Base-by-base conservation (phyloP, 768 basidiomycete species). In the Clavulina sp. region DNA sequence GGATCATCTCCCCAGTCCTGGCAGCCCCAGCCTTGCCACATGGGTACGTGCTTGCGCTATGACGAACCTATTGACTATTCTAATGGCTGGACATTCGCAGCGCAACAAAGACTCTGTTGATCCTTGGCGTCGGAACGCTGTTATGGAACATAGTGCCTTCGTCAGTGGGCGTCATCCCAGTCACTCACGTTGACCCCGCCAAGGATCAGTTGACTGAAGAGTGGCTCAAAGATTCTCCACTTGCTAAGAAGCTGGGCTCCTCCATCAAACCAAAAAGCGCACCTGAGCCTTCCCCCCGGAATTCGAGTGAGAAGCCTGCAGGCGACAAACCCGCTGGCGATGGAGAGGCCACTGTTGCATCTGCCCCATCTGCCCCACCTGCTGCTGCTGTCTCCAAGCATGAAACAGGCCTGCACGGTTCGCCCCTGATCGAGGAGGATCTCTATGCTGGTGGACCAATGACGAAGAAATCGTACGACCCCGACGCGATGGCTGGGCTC, bases 91-190 rank as follows among this genome's bases (percentile, higher is more conserved):
- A 57, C 19, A 26, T 6, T 9, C 41, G 6, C 40, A 32, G 31
- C 30, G 34, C 47, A 4, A 40, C 75, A 52, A 66, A 69, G 31
- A 70, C 67, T 38, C 69, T 78, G 43, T 68, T 73, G 21, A 63
- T 72, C 4, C 58, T 83, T 3, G 78, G 78, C 1, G 64, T 64
- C 28, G 67, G 67, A 0, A 84, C 85, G 0, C 64, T 80, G 38
- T 61, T 84, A 4, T 91, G 79, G 68, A 92, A 88, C 61, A 61
- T 88, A 43, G 62, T 84, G 48, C 84, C 89, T 58, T 68, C 72
- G 38, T 80, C 85, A 0, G 79, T 74, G 26, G 88, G 85, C 13
- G 67, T 70, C 41, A 57, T 92, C 2, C 88, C 88, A 4, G 81
- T 88, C 19, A 84, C 83, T 7, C 73, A 71, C n/a, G 82, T 91